A percentile compares a stretch with the other conserved stretches of the same genome.
Evolutionary conservation across 2,329 filamentous ascomycete genomes (phyloP).

Genomic region (Arachnomyces sp.): DNA sequence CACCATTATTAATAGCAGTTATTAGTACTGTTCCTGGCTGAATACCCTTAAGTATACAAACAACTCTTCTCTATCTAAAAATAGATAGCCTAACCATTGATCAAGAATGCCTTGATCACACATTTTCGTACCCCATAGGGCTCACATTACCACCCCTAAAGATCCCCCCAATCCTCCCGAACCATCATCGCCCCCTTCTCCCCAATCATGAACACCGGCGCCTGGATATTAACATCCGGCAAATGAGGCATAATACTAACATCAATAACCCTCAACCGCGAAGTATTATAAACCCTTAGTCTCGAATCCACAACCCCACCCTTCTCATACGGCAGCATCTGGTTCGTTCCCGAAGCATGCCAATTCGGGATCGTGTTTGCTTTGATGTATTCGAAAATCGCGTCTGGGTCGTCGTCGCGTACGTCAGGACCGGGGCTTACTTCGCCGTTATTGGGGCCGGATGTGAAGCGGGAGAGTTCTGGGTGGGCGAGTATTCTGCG

Average conservation of each 20-base stretch:
- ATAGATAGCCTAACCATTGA: too few relatives aligned
- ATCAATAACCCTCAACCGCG: slow-evolving; percentile 11
- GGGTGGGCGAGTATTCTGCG: slow-evolving; percentile 17
- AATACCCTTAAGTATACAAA: too few relatives aligned
- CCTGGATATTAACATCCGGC: slow-evolving; percentile 10
- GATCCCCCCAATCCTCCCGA: slow-evolving; percentile 4
- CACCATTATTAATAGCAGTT: too few relatives aligned
- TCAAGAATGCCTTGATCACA: too few relatives aligned
- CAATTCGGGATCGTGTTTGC: slow-evolving; percentile 10
- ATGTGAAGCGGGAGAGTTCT: slow-evolving; percentile 9
- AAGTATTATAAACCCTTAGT: slow-evolving; percentile 11
- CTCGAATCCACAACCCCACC: slow-evolving; percentile 13
- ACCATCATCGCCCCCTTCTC: slow-evolving; percentile 11
- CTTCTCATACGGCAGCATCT: slow-evolving; percentile 11
- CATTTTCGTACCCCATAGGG: too few relatives aligned
- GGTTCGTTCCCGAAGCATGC: slow-evolving; percentile 7
- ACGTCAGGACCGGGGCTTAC: slow-evolving; percentile 16
- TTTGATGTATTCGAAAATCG: slow-evolving; percentile 17
- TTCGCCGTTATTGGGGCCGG: slow-evolving; percentile 15
- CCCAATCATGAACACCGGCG: slow-evolving; percentile 14
- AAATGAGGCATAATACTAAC: slow-evolving; percentile 13
- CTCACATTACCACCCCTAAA: background rate
- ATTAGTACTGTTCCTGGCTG: too few relatives aligned
- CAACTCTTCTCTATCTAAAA: too few relatives aligned
- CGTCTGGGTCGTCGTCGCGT: slow-evolving; percentile 15